Base-by-base conservation (phyloP, 768 basidiomycete genomes). In the Boletellus ananas region DNA sequence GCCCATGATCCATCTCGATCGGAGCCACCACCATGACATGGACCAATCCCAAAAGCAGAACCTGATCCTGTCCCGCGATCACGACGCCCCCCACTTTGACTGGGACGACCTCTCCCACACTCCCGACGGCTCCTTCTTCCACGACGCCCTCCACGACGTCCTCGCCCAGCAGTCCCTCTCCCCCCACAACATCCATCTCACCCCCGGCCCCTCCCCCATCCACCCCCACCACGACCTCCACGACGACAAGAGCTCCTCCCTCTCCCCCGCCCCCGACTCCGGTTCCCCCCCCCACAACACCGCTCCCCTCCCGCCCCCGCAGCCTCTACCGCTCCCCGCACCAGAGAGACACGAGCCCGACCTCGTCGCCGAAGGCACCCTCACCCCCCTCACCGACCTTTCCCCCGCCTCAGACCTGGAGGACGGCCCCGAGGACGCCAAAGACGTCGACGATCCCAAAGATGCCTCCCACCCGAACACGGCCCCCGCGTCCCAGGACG, bases 341-440 rank as follows among this genome's bases (percentile, higher is more conserved):
- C 18, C 23, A 10, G 70, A 72, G 36, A 60, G 59, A 33, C 51
- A 69, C 50, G 66, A 71, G 48, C 60, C 58, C 9, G 69, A 71
- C 54, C 69, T 72, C 35, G 67, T 72, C 60, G 51, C 71, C 64
- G 64, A 75, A 66, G 58, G 65, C 70, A 66, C 52, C 57, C 84
- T 84, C 18, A 87, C 87, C 0, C 87, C 87, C 3, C 79, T 90
- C 62, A 88, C 84, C 56, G 87, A 88, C 54, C 79, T 88, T 21
- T 87, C 87, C 8, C 82, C 85, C 1, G 76, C 83, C 0, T 80
- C 83, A 35, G 80, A 81, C 58, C 71, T 73, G 20, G 80, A 81
- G 41, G 80, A 80, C 27, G 20, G 45, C 13, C 29, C 50, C 39
- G 64, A 66, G 14, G 55, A 64, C 49, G 31, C 18, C 51, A 68